phyloP scores from a whole-genome alignment of 768 basidiomycete species.

The Mycena metata region DNA sequence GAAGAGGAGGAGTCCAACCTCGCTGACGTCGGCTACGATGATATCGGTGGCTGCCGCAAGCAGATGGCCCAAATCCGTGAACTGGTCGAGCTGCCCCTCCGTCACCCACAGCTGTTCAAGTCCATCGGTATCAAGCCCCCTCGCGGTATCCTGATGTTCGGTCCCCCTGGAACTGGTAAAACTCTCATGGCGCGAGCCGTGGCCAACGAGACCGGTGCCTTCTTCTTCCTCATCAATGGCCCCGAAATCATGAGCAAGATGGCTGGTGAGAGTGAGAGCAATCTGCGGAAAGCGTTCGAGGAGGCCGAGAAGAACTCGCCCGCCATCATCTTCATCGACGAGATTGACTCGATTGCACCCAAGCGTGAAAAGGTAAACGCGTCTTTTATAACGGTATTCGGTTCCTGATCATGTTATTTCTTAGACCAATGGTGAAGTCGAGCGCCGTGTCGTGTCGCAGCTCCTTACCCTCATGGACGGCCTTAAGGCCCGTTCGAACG shows the following conservation, averaged over 20 bases:
- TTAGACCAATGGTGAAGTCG: conserved; percentile 99
- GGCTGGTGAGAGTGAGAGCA: conserved; percentile 99
- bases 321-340: conserved; percentile 99
- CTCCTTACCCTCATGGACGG: conserved; percentile 99
- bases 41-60: conserved; percentile 99
- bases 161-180: conserved; percentile 99
- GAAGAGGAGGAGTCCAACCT: conserved; percentile 99
- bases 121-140: conserved; percentile 99
- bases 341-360: conserved; percentile 98
- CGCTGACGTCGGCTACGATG: conserved; percentile 97
- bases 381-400: not conserved
- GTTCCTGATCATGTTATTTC: conserved; percentile 8
- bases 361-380: conserved; percentile 96
- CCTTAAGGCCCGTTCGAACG: conserved; percentile 97
- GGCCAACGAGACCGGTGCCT: conserved; percentile 99
- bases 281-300: conserved; percentile 97
- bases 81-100: conserved; percentile 96
- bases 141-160: conserved; percentile 98
- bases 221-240: conserved; percentile 99
- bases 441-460: conserved; percentile 98
- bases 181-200: conserved; percentile 99
- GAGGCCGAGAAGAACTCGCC: conserved; percentile 99
- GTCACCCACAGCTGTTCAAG: conserved; percentile 99
- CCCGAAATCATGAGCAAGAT: conserved; percentile 99
- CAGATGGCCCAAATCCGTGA: conserved; percentile 99